Evolutionary conservation across 371 early-diverging fungal species (phyloP).

Genomic region (Capniomyces stellatus): DNA sequence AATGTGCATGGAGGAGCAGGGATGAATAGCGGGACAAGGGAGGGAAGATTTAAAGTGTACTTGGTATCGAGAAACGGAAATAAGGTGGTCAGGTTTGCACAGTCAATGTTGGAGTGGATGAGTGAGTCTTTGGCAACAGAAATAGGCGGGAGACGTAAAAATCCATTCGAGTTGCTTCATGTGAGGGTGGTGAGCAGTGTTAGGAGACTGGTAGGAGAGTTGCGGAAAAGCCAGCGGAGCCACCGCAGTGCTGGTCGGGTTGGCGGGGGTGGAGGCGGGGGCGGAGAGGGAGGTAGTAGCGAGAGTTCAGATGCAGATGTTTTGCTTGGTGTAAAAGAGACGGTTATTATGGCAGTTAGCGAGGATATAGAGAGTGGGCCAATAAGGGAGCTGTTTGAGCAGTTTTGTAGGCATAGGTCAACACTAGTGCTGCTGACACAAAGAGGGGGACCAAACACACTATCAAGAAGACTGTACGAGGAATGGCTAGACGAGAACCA

Average conservation of each 20-base stretch:
- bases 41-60: no score
- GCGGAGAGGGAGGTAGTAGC: no score
- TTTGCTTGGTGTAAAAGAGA: constrained; percentile 2
- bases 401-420: constrained; percentile 33
- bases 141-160: constrained; percentile 53
- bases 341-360: constrained; percentile 62
- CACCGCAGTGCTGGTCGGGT: neutral
- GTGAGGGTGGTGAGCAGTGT: constrained; percentile 31
- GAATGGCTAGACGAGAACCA: constrained; percentile 36
- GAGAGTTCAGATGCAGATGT: no score
- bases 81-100: constrained; percentile 60
- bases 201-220: constrained; percentile 42
- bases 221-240: constrained; percentile 40
- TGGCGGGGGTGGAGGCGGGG: no score
- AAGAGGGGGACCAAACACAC: constrained; percentile 47
- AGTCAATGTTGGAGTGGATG: constrained; percentile 93
- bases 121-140: constrained; percentile 52
- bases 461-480: constrained; percentile 49
- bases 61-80: constrained; percentile 58
- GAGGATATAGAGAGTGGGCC: constrained; percentile 63
- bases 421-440: constrained; percentile 65
- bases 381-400: constrained; percentile 53
- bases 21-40: no score
- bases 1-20: no score
- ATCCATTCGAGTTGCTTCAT: constrained; percentile 79